Evolutionary conservation across 2,329 filamentous ascomycete species (phyloP), one percentile per base, ranked within the genome.

Genomic region (Sphaerulina vaccinii): DNA sequence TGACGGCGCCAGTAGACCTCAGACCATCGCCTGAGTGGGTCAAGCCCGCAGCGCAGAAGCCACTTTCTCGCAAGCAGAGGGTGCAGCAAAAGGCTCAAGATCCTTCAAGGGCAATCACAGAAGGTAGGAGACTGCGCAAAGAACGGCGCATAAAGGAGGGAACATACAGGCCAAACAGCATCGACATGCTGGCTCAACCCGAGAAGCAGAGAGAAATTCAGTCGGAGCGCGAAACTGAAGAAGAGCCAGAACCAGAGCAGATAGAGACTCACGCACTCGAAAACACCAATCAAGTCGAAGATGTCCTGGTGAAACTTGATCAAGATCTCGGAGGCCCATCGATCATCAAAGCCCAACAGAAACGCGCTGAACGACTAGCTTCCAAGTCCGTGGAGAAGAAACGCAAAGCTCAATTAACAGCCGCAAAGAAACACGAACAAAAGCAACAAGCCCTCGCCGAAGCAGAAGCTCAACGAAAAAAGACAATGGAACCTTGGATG

Each of bases 401-500:
- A 15, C 39, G 45, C 22, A 41, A 32, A 29, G 13, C 36, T 6
- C 49, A 49, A 37, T n/a, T 41, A 16, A 27, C 18, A 19, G 38
- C 48, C 19, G 38, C 52, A 9, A 29, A 42, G 22, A 57, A 55
- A 32, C 29, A 40, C 19, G 45, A 54, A 40, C 13, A 48, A 7
- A 32, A 51, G 39, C 46, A 40, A 15, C 36, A 19, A 16, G 45
- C 45, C 3, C 24, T 9, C 9, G 27, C 37, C 8, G 35, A 49
- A 36, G 43, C 35, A 35, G 33, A 52, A 15, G 18, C 37, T 7
- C 16, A 48, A 18, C 49, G 29, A 13, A 51, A 29, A 40, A 58
- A 49, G 33, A 55, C 36, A 21, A 49, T 51, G 32, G 79, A 84
- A 57, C 54, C 64, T 3, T 97, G 93, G 93, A 79, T 82, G 67